These are phyloP conservation scores for Grosmannia clavigera DNA, from an alignment of 2,329 filamentous ascomycete species.

Conservation along the genomic window DNA sequence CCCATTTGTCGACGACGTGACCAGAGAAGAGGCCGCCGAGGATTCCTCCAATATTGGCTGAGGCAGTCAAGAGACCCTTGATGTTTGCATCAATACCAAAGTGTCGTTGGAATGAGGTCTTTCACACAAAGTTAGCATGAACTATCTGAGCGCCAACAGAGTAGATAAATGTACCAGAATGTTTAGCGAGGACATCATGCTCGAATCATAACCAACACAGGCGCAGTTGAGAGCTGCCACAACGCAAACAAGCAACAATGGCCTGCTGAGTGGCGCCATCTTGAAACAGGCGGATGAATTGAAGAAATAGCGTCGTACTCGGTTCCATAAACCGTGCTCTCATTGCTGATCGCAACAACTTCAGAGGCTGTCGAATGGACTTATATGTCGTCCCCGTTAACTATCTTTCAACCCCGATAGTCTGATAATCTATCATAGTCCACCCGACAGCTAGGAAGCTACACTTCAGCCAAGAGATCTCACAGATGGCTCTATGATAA, in stretches of 20 bases:
- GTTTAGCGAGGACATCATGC: constrained; percentile 6
- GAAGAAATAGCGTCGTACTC: no score
- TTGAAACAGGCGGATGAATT: background rate
- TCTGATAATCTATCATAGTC: no score
- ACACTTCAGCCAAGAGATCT: no score
- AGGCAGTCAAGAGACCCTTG: constrained; percentile 2
- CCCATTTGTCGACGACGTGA: constrained; percentile 14
- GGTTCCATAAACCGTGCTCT: no score
- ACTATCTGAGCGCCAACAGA: no score
- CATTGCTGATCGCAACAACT: no score
- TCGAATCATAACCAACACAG: constrained; percentile 2
- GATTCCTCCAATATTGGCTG: constrained; percentile 15
- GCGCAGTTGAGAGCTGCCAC: constrained; percentile 4
- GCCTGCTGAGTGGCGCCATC: background rate
- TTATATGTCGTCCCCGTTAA: no score
- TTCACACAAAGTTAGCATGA: background rate
- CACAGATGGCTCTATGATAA: no score
- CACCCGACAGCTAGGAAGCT: no score
- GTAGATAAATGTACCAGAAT: background rate
- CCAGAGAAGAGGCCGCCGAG: constrained; percentile 13
- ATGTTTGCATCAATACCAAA: constrained; percentile 3
- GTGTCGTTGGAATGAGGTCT: background rate
- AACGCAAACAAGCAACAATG: constrained; percentile 1
- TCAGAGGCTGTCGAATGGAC: no score
- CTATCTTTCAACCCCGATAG: no score